Percentiles rank a stretch among this genome's conserved stretches.
phyloP scores from a whole-genome alignment of 106 monocot species.

The Dendrobium nobile region DNA sequence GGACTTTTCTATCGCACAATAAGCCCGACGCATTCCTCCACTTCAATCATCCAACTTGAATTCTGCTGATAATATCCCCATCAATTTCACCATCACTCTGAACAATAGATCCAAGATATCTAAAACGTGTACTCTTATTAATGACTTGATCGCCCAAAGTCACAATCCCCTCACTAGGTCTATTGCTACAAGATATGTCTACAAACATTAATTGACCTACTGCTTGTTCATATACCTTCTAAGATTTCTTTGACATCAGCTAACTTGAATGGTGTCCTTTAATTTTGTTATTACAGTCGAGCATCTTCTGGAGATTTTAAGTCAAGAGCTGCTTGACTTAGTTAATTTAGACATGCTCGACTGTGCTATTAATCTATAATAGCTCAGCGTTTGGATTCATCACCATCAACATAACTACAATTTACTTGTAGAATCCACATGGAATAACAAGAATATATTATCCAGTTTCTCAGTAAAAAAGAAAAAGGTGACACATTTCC shows the following conservation, averaged over 20 bases:
- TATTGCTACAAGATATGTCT: too few relatives aligned
- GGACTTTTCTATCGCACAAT: too few relatives aligned
- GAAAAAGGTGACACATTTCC: background rate
- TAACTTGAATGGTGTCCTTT: background rate
- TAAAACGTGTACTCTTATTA: too few relatives aligned
- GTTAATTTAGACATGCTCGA: background rate
- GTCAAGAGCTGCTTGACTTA: background rate
- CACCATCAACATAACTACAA: background rate
- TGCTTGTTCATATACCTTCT: background rate
- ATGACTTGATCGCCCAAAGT: too few relatives aligned
- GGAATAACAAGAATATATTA: background rate
- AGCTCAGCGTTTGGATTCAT: background rate
- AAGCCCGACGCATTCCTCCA: too few relatives aligned
- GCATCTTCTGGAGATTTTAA: background rate
- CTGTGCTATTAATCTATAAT: slow-evolving; percentile 1
- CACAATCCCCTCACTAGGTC: too few relatives aligned
- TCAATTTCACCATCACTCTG: too few relatives aligned
- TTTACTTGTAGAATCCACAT: background rate
- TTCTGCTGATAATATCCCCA: too few relatives aligned
- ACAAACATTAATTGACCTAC: background rate
- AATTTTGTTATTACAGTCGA: background rate
- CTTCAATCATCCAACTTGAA: too few relatives aligned
- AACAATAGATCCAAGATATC: too few relatives aligned
- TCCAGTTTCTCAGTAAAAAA: background rate
- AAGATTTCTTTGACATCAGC: background rate